phyloP scores from a whole-genome alignment of 2,329 filamentous ascomycete genomes.

The Periconia macrospinosa region DNA sequence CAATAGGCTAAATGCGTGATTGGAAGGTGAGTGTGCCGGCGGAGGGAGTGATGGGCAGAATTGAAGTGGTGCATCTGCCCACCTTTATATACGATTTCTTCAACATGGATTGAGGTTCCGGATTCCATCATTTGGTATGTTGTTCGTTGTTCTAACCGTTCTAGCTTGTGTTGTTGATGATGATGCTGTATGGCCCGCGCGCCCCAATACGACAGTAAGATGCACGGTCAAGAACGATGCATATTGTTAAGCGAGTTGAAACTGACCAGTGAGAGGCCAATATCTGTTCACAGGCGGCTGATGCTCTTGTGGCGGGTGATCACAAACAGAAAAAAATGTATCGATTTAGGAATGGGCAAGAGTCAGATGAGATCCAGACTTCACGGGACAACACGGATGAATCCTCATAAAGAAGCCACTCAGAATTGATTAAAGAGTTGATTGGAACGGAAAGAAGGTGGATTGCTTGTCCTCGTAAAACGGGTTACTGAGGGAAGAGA shows the following conservation, averaged over 20 bases:
- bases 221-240: not conserved
- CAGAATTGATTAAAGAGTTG: not conserved
- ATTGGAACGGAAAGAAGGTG: not conserved
- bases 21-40: not conserved
- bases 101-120: too few relatives aligned
- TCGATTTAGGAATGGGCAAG: not conserved
- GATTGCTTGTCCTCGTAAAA: not conserved
- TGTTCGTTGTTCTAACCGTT: not conserved
- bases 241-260: not conserved
- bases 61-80: not conserved
- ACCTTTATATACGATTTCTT: not conserved
- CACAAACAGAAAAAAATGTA: not conserved
- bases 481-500: not conserved
- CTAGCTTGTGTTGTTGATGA: not conserved
- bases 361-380: not conserved
- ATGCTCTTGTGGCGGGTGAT: not conserved
- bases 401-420: not conserved
- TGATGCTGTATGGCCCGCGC: not conserved
- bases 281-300: not conserved
- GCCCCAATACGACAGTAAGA: not conserved
- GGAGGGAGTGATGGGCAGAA: not conserved
- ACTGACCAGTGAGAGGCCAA: not conserved
- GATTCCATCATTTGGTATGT: not conserved
- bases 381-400: not conserved
- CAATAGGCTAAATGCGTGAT: not conserved